A percentile compares a stretch with the other conserved stretches of the same genome.
Conservation (phyloP, 1,284 basidiomycete genomes). For the Coniferiporia weirii region DNA sequence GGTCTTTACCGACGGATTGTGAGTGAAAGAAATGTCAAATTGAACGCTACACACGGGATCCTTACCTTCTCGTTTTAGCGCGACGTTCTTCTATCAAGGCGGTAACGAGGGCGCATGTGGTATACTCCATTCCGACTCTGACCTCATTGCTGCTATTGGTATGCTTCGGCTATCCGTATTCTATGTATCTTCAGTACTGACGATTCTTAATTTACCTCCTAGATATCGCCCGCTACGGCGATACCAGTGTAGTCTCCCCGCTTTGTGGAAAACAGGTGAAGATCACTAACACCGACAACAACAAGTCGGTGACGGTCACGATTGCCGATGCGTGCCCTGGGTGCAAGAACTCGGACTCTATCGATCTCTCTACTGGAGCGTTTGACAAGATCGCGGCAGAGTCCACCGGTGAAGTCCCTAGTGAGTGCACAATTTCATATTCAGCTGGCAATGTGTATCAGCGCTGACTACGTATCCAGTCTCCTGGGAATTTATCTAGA, state of each 20-base stretch:
- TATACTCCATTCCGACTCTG: slow-evolving; percentile 55
- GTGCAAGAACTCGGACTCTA: slow-evolving; percentile 58
- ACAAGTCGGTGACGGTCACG: slow-evolving; percentile 53
- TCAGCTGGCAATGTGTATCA: slow-evolving; percentile 7
- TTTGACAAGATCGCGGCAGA: slow-evolving; percentile 60
- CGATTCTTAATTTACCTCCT: background rate
- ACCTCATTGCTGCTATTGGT: slow-evolving; percentile 67
- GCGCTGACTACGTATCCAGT: slow-evolving; percentile 30
- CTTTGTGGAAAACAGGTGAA: slow-evolving; percentile 63
- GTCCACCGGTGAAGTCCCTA: slow-evolving; percentile 54
- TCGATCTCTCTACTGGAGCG: slow-evolving; percentile 78
- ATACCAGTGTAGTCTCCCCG: slow-evolving; percentile 39
- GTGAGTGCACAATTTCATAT: background rate
- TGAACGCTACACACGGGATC: background rate
- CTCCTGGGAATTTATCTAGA: slow-evolving; percentile 42
- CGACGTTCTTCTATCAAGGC: slow-evolving; percentile 70
- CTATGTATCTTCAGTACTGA: background rate
- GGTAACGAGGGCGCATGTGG: slow-evolving; percentile 75
- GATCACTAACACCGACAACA: slow-evolving; percentile 59
- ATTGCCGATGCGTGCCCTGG: slow-evolving; percentile 84
- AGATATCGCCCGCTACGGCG: slow-evolving; percentile 50
- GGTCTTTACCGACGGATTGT: slow-evolving; percentile 41
- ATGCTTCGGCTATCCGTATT: slow-evolving; percentile 23
- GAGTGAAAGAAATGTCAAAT: slow-evolving; percentile 9
- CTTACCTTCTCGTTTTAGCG: background rate